Evolutionary conservation across 768 basidiomycete genomes (phyloP).

Genomic region (Russula virescens): DNA sequence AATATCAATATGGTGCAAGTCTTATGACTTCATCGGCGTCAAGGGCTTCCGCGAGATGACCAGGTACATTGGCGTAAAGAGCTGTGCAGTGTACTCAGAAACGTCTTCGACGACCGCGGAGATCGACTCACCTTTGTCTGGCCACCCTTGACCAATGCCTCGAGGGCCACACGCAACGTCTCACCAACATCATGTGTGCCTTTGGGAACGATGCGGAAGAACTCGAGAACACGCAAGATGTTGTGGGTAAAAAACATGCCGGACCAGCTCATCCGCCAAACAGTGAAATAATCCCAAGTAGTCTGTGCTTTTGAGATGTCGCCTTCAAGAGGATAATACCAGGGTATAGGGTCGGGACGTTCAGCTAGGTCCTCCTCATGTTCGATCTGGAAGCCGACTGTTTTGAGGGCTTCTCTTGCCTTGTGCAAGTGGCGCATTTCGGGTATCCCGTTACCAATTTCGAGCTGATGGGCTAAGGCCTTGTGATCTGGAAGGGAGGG

Average conservation of each 20-base stretch:
- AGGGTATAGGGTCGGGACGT: constrained; percentile 67
- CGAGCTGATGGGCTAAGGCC: constrained; percentile 83
- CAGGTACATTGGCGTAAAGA: constrained; percentile 86
- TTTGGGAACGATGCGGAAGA: constrained; percentile 76
- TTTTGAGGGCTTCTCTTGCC: constrained; percentile 70
- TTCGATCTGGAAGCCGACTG: constrained; percentile 81
- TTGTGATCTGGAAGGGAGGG: constrained; percentile 82
- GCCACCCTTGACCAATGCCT: constrained; percentile 77
- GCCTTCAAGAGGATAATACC: constrained; percentile 98
- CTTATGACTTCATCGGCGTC: neutral
- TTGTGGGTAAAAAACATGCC: constrained; percentile 83
- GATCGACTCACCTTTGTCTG: constrained; percentile 61
- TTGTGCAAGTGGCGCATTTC: constrained; percentile 81
- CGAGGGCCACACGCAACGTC: constrained; percentile 76
- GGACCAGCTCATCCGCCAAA: constrained; percentile 86
- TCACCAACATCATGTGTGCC: constrained; percentile 90
- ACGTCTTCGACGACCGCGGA: neutral
- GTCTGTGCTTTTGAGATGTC: constrained; percentile 92
- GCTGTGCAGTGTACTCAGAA: constrained; percentile 36
- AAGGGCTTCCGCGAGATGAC: constrained; percentile 37
- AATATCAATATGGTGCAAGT: neutral
- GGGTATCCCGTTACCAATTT: constrained; percentile 94
- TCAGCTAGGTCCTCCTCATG: constrained; percentile 95
- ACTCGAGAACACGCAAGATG: constrained; percentile 70
- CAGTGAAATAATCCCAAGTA: constrained; percentile 81